Evolutionary conservation across 164 flowering plant species (phyloP), one percentile per base, ranked within the genome.

Genomic region (Tetrastigma voinierianum): DNA sequence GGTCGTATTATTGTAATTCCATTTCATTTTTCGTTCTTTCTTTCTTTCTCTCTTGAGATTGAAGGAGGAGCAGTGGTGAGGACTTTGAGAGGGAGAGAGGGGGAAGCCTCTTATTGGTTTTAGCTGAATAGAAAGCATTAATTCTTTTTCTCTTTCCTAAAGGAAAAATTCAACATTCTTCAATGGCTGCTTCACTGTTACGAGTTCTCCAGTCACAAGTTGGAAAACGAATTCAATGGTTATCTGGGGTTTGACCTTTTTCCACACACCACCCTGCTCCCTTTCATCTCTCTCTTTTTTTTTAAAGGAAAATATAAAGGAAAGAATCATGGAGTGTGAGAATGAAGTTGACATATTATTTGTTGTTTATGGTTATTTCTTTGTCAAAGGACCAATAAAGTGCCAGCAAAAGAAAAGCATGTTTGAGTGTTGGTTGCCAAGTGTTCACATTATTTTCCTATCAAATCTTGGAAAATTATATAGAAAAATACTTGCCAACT

Each of bases 61-160:
- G 66, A 81, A 77, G 75, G 9, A 75, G 70, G 48, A 46, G 59
- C 63, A 46, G 46, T 74, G n/a, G n/a, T n/a, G n/a, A n/a, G n/a
- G 67, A 58, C 40, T 59, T 61, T 68, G 45, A 46, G 70, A 15
- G 68, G 6, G 40, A 32, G 40, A 32, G 40, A 7, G 40, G 40
- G 40, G n/a, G n/a, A n/a, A n/a, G 40, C 40, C 40, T 32, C 56
- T 15, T 62, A 52, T 46, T 47, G 18, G 73, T 57, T 32, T n/a
- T 58, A 53, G 46, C 60, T 59, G 40, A 43, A 45, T 65, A 48
- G 17, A 51, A 62, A 56, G 55, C 14, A 52, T 62, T 48, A n/a
- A n/a, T n/a, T n/a, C n/a, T n/a, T 52, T 62, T 51, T 20, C 67
- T 57, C 17, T 40, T 7, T 59, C 14, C 14, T 23, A 10, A 25